phyloP scores from a whole-genome alignment of 805 yeast genomes.

The Yamadazyma phyllophila region DNA sequence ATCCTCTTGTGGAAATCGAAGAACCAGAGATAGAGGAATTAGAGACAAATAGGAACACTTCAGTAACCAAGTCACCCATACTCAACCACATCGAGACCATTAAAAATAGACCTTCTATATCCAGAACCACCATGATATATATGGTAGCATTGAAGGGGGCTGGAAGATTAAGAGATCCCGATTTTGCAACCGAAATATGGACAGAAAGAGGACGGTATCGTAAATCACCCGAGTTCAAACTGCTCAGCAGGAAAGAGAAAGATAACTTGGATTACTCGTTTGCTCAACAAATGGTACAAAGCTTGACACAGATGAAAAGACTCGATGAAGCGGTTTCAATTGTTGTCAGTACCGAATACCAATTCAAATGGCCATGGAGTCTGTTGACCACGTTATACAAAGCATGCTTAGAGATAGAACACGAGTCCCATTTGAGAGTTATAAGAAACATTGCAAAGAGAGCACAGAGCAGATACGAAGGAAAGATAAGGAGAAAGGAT shows the following conservation, averaged over 20 bases:
- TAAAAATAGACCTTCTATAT: constrained; percentile 13
- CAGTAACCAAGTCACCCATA: constrained; percentile 14
- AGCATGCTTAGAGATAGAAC: constrained; percentile 32
- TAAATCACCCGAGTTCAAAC: constrained; percentile 49
- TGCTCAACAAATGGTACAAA: constrained; percentile 67
- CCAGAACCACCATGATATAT: constrained; percentile 48
- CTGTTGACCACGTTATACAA: constrained; percentile 28
- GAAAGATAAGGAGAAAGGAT: constrained; percentile 37
- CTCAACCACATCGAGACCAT: neutral
- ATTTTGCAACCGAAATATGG: constrained; percentile 70
- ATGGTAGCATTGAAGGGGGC: constrained; percentile 68
- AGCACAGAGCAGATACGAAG: constrained; percentile 36
- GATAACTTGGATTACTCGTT: constrained; percentile 58
- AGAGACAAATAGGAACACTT: constrained; percentile 13
- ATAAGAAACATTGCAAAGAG: constrained; percentile 33
- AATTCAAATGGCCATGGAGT: constrained; percentile 65
- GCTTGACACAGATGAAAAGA: constrained; percentile 53
- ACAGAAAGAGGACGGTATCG: constrained; percentile 74
- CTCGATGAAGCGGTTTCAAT: constrained; percentile 70
- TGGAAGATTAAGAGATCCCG: constrained; percentile 48
- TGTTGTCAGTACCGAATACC: constrained; percentile 61
- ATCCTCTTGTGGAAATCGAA: constrained; percentile 5
- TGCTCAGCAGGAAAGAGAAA: constrained; percentile 32
- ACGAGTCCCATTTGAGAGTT: constrained; percentile 26
- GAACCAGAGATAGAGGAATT: neutral